Percentiles rank a stretch among this genome's conserved stretches.
Conservation (phyloP, 495 filamentous ascomycete genomes). For the Penicillium taxi region DNA sequence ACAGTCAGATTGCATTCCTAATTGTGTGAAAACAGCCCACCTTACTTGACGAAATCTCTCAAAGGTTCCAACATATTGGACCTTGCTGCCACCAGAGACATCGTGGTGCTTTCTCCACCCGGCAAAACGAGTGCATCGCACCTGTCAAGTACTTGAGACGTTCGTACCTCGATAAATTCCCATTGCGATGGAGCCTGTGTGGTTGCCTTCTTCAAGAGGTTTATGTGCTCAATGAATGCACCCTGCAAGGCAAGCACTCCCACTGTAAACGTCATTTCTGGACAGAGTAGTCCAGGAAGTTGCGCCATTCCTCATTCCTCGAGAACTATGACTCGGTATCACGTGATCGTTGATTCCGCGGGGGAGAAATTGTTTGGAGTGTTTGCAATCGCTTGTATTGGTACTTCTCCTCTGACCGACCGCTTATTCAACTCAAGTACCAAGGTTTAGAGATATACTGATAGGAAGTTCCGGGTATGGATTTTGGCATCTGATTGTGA, state of each 20-base stretch:
- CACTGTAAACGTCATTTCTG: conserved; percentile 49
- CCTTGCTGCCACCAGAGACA: conserved; percentile 78
- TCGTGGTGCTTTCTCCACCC: conserved; percentile 90
- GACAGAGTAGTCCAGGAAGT: conserved; percentile 2
- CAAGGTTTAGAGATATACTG: no score
- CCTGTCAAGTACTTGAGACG: conserved; percentile 52
- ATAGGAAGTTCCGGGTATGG: no score
- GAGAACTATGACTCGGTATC: conserved; percentile 20
- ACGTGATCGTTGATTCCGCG: conserved; percentile 20
- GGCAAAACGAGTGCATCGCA: conserved; percentile 87
- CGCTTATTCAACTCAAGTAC: no score
- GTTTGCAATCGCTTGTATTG: no score
- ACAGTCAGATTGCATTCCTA: background rate
- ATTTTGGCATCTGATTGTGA: no score
- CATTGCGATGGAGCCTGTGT: conserved; percentile 34
- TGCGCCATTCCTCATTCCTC: no score
- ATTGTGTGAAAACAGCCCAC: conserved; percentile 8
- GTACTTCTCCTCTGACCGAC: no score
- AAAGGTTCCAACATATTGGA: conserved; percentile 76
- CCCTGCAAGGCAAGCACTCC: conserved; percentile 91
- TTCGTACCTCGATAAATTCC: conserved; percentile 73
- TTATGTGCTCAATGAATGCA: conserved; percentile 83
- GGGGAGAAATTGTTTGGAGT: conserved; percentile 17
- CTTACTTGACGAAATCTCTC: conserved; percentile 88
- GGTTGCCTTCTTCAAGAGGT: conserved; percentile 63